Conservation (phyloP, 116 monocot species). For the Posidonia oceanica region DNA sequence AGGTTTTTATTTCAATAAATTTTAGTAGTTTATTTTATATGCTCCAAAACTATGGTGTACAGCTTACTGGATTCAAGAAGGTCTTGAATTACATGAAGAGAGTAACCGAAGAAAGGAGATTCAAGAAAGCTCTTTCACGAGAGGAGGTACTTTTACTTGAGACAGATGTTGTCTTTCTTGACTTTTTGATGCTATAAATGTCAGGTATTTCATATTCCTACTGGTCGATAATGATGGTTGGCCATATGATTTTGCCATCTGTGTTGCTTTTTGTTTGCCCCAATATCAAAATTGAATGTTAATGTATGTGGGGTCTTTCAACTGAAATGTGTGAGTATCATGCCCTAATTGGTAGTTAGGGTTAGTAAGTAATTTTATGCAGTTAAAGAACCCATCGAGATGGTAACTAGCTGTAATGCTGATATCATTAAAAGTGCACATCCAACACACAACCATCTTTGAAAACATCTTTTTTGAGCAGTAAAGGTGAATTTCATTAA, state of each 20-base stretch:
- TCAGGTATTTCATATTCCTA: neutral
- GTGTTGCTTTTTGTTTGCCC: too few species aligned
- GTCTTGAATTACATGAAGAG: conserved; percentile 91
- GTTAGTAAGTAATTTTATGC: too few species aligned
- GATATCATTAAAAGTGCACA: too few species aligned
- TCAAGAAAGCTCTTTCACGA: conserved; percentile 73
- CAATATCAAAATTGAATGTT: too few species aligned
- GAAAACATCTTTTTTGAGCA: too few species aligned
- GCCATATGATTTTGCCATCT: neutral
- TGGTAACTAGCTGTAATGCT: too few species aligned
- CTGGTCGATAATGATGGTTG: neutral
- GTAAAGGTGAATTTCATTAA: too few species aligned
- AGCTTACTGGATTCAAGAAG: conserved; percentile 97
- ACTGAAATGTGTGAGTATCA: too few species aligned
- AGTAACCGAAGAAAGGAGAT: conserved; percentile 69
- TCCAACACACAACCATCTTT: too few species aligned
- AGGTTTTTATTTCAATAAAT: neutral
- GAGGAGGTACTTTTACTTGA: conserved; percentile 57
- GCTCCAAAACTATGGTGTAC: conserved; percentile 9
- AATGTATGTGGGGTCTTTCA: too few species aligned
- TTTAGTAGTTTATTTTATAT: neutral
- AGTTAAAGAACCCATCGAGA: too few species aligned
- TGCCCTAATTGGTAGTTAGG: too few species aligned
- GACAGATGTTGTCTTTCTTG: neutral
- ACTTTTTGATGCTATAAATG: neutral